Evolutionary conservation across 371 early-diverging fungal species (phyloP).

Genomic region (Mortierella sp.): DNA sequence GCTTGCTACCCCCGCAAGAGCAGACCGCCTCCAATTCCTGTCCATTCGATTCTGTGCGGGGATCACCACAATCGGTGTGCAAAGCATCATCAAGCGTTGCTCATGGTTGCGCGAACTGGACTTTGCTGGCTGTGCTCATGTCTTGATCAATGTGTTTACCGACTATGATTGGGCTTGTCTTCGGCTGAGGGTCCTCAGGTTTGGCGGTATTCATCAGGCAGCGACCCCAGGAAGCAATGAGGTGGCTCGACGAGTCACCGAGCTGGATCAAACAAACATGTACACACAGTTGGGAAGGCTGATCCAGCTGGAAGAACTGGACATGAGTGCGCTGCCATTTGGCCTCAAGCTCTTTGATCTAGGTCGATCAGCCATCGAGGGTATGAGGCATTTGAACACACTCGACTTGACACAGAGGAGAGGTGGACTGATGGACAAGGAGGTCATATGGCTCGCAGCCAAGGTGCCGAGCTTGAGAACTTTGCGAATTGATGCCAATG

Average conservation of each 20-base stretch:
- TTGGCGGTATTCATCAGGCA: conserved; percentile 5
- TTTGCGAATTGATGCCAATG: background rate
- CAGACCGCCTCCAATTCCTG: background rate
- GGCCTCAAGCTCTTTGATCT: background rate
- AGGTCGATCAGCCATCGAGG: conserved; percentile 5
- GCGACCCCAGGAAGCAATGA: too few species aligned
- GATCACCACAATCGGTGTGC: background rate
- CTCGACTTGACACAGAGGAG: background rate
- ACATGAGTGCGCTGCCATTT: conserved; percentile 4
- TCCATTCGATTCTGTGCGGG: background rate
- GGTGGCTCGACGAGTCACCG: too few species aligned
- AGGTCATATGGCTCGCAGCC: conserved; percentile 12
- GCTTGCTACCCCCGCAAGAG: conserved; percentile 5
- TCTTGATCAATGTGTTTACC: conserved; percentile 1
- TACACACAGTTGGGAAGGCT: too few species aligned
- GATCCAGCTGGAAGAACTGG: conserved; percentile 1
- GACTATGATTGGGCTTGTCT: conserved; percentile 1
- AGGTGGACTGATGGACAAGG: background rate
- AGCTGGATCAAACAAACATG: too few species aligned
- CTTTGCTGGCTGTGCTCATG: background rate
- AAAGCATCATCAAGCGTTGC: conserved; percentile 4
- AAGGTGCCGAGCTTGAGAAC: conserved; percentile 2
- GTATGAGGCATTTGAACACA: background rate
- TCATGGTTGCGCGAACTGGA: background rate
- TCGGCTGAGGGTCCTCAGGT: conserved; percentile 1